Evolutionary conservation across 257 asterid genomes (phyloP).

Genomic region (Henckelia pumila): DNA sequence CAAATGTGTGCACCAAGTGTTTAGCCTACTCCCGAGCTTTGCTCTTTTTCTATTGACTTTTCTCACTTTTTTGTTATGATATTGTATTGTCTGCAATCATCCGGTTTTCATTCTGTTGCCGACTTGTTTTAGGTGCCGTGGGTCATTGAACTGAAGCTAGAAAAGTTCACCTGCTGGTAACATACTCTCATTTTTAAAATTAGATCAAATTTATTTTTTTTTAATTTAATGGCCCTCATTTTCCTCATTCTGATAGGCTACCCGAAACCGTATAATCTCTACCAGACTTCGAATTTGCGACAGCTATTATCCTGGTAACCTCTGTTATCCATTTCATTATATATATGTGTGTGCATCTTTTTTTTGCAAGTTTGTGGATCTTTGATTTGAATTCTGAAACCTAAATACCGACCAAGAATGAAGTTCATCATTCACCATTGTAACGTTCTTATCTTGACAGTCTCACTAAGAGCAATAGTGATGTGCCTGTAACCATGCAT

Average conservation of each 20-base stretch:
- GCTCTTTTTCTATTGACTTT: no score
- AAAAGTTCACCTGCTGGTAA: conserved; percentile 35
- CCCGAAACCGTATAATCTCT: conserved; percentile 19
- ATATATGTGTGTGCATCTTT: neutral
- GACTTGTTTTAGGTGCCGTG: conserved; percentile 76
- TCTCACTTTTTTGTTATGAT: no score
- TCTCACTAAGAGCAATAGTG: neutral
- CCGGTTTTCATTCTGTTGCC: conserved; percentile 18
- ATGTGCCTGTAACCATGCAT: conserved; percentile 7
- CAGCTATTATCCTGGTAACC: conserved; percentile 30
- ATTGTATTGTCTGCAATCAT: neutral
- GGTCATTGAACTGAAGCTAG: conserved; percentile 77
- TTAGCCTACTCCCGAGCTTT: no score
- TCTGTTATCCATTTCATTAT: conserved; percentile 11
- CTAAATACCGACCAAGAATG: conserved; percentile 6
- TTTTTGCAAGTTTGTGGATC: conserved; percentile 16
- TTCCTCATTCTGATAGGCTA: conserved; percentile 24
- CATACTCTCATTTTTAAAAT: conserved; percentile 15
- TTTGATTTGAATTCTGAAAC: neutral
- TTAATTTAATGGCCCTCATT: conserved; percentile 11
- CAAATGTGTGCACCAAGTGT: no score
- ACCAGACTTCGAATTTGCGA: conserved; percentile 20
- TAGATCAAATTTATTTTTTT: neutral
- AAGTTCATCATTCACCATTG: conserved; percentile 2
- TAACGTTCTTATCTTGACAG: neutral